Percentiles rank a stretch among this genome's conserved stretches.
Evolutionary conservation across 768 basidiomycete species (phyloP).

Genomic region (Mycena chlorophos): DNA sequence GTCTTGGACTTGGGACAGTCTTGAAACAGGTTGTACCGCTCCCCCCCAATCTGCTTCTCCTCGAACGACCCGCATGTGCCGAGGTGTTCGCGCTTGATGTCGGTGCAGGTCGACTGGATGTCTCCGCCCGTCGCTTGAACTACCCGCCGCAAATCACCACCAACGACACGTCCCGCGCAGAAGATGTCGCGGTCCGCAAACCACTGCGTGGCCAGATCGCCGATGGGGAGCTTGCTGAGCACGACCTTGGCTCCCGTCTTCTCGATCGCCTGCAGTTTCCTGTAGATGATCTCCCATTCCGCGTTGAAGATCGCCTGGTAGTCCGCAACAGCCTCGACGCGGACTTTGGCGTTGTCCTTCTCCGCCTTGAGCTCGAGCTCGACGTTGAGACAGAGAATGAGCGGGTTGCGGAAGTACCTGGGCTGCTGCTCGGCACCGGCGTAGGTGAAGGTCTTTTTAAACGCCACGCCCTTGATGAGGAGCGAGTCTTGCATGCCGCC

Average conservation of each 20-base stretch:
- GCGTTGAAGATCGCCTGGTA: slow-evolving; percentile 99
- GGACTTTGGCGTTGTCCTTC: slow-evolving; percentile 98
- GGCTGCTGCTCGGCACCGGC: slow-evolving; percentile 99
- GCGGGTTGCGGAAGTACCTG: slow-evolving; percentile 84
- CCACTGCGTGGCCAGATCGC: slow-evolving; percentile 98
- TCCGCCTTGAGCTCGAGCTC: slow-evolving; percentile 99
- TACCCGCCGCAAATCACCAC: slow-evolving; percentile 88
- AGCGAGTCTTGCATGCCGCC: slow-evolving; percentile 97
- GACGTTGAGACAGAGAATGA: slow-evolving; percentile 93
- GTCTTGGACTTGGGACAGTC: slow-evolving; percentile 93
- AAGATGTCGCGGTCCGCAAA: slow-evolving; percentile 99
- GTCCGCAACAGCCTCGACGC: slow-evolving; percentile 94
- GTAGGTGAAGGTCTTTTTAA: slow-evolving; percentile 99
- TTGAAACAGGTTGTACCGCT: slow-evolving; percentile 94
- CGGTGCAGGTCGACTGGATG: slow-evolving; percentile 92
- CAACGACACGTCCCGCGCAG: slow-evolving; percentile 93
- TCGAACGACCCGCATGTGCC: slow-evolving; percentile 95
- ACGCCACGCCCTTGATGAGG: slow-evolving; percentile 87
- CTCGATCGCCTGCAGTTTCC: slow-evolving; percentile 93
- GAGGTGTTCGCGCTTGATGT: slow-evolving; percentile 86
- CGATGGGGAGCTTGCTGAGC: slow-evolving; percentile 96
- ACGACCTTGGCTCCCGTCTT: slow-evolving; percentile 97
- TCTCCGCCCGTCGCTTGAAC: slow-evolving; percentile 95
- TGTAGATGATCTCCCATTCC: slow-evolving; percentile 99
- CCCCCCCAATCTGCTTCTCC: slow-evolving; percentile 94